Base-by-base conservation (phyloP, 2,329 filamentous ascomycete species). In the Colletotrichum truncatum region DNA sequence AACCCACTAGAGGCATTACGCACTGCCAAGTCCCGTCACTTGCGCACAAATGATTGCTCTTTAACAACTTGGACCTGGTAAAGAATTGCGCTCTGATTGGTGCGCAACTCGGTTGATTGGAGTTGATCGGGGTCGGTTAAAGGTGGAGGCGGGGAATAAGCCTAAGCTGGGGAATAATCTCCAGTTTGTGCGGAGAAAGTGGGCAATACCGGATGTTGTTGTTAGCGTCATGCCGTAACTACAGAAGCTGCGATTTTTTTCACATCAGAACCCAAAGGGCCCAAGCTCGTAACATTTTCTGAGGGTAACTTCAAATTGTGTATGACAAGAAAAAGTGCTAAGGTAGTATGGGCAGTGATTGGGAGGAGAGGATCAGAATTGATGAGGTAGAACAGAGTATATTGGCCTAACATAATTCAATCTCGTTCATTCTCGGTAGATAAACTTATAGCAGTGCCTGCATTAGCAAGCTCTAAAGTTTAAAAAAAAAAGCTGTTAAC, bases 11-110 rank as follows among this genome's bases (percentile, higher is more conserved):
- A 26, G 4, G 7, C 3, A 26, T 49, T 30, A 30, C 48, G 16
- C 18, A 36, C 7, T 30, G 56, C 62, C 57, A 54, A 62, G 49
- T 36, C 45, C 10, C 36, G 8, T n/a, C 41, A 34, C 57, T 65
- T 65, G 62, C 62, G 62, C 62, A 25, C 62, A 65, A 65, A 62
- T 62, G 59, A 62, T 12, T 26, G 49, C 21, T 12, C 21, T 48
- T 34, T 8, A 14, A 26, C 48, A 12, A 18, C 18, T 21, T 34
- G 34, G 55, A 41, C 57, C 49, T 26, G 56, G 56, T 14, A n/a
- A 16, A 9, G 16, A n/a, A 6, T 18, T 3, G 16, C 7, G 11
- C 6, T 28, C 4, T 23, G 38, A 65, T 65, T 65, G 56, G 62
- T 45, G 56, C 62, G 56, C 62, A 65, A 65, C 21, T 11, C 38